These are phyloP conservation scores for Albugo candida DNA, from an alignment of 352 stramenopile species.

Conservation along the genomic window DNA sequence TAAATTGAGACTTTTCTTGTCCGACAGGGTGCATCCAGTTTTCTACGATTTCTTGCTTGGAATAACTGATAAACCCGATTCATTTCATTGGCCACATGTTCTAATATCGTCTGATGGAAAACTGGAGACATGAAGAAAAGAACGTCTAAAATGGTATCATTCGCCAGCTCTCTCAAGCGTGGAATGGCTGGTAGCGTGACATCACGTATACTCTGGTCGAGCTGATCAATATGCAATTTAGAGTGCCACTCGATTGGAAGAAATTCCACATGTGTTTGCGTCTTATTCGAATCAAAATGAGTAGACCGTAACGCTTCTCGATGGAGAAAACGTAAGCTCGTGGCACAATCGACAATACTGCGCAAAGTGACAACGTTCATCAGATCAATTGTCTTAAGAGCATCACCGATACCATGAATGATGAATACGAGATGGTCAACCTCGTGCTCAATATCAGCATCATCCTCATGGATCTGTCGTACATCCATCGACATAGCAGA, in stretches of 20 bases:
- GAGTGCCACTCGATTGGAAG: constrained; percentile 76
- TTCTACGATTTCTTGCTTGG: constrained; percentile 22
- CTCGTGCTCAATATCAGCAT: constrained; percentile 48
- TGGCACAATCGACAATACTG: constrained; percentile 66
- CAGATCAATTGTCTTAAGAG: constrained; percentile 67
- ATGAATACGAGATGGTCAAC: constrained; percentile 78
- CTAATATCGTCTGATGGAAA: constrained; percentile 83
- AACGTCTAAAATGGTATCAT: constrained; percentile 84
- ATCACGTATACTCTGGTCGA: constrained; percentile 47
- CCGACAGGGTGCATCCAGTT: constrained; percentile 4
- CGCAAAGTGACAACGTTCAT: constrained; percentile 69
- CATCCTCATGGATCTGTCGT: constrained; percentile 18
- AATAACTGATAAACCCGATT: constrained; percentile 76
- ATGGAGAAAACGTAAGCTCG: constrained; percentile 42
- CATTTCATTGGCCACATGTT: constrained; percentile 83
- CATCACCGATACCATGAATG: constrained; percentile 79
- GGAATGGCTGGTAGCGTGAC: constrained; percentile 76
- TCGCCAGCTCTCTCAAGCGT: constrained; percentile 81
- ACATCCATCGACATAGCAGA: constrained; percentile 22
- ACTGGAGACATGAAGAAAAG: constrained; percentile 86
- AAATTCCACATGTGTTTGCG: constrained; percentile 28
- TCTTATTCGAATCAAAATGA: constrained; percentile 28
- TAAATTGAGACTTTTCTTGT: constrained; percentile 74
- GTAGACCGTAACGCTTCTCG: constrained; percentile 36
- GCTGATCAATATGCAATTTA: constrained; percentile 60